These are phyloP conservation scores for Cladosporium oxysporum DNA, from an alignment of 2,329 filamentous ascomycete genomes.

Conservation along the genomic window DNA sequence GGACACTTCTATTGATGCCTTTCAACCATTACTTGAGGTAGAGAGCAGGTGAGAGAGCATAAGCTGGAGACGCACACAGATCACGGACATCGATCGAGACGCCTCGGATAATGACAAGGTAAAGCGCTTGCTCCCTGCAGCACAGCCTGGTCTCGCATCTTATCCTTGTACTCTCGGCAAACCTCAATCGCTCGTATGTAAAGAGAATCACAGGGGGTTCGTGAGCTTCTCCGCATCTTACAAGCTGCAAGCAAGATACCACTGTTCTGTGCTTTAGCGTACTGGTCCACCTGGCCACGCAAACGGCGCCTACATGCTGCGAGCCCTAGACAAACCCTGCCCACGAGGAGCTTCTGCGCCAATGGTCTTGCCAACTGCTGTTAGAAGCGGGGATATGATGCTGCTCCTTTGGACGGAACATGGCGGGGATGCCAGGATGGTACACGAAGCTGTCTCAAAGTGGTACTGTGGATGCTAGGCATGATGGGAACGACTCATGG, in stretches of 20 bases:
- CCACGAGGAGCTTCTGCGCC: neutral
- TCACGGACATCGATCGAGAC: neutral
- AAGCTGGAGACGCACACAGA: neutral
- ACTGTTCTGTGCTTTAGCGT: neutral
- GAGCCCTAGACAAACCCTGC: neutral
- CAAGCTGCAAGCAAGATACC: conserved; percentile 5
- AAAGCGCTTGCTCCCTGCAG: neutral
- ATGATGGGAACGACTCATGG: conserved; percentile 9
- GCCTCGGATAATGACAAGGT: neutral
- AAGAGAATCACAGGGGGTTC: neutral
- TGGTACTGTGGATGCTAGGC: neutral
- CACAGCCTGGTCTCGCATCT: conserved; percentile 4
- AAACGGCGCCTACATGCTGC: neutral
- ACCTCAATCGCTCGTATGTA: conserved; percentile 6
- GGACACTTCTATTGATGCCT: neutral
- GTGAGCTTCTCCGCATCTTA: conserved; percentile 20
- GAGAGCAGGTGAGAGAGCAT: neutral
- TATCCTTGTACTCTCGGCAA: neutral
- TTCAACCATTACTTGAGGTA: neutral
- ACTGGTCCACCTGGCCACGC: neutral
- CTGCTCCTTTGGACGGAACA: neutral
- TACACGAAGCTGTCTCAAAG: conserved; percentile 9
- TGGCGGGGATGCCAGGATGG: conserved; percentile 7
- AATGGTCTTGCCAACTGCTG: neutral
- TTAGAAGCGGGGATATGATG: conserved; percentile 1